phyloP scores from a whole-genome alignment of 2,329 filamentous ascomycete species.

The Claviceps monticola region DNA sequence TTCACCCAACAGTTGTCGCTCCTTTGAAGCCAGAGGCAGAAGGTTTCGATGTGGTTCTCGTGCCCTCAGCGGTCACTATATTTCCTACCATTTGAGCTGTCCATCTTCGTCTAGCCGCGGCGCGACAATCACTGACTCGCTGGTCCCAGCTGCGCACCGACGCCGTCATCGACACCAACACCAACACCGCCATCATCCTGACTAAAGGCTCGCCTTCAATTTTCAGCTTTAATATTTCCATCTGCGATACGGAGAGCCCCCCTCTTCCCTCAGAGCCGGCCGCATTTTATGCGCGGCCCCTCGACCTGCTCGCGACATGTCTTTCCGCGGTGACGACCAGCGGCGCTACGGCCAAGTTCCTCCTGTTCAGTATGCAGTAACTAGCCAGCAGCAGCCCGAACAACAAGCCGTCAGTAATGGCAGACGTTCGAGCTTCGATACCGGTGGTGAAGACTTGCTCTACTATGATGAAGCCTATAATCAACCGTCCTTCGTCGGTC shows the following conservation, averaged over 20 bases:
- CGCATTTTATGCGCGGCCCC: conserved; percentile 1
- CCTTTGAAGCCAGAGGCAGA: background rate
- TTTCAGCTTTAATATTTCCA: background rate
- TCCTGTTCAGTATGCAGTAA: conserved; percentile 48
- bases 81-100: background rate
- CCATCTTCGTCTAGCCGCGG: background rate
- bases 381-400: conserved; percentile 17
- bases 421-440: conserved; percentile 60
- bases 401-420: conserved; percentile 15
- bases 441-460: conserved; percentile 50
- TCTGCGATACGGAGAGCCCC: background rate
- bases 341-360: conserved; percentile 53
- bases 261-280: background rate
- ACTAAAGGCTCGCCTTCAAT: background rate
- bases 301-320: conserved; percentile 30
- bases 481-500: conserved; percentile 3
- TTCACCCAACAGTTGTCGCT: background rate
- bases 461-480: conserved; percentile 30
- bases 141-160: conserved; percentile 5
- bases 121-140: conserved; percentile 10
- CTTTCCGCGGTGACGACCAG: conserved; percentile 48
- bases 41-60: conserved; percentile 1
- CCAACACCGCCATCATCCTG: background rate
- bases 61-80: background rate
- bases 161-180: background rate